A percentile compares a stretch with the other conserved stretches of the same genome.
phyloP scores from a whole-genome alignment of 2,329 filamentous ascomycete genomes.

The Sporothrix humicola region DNA sequence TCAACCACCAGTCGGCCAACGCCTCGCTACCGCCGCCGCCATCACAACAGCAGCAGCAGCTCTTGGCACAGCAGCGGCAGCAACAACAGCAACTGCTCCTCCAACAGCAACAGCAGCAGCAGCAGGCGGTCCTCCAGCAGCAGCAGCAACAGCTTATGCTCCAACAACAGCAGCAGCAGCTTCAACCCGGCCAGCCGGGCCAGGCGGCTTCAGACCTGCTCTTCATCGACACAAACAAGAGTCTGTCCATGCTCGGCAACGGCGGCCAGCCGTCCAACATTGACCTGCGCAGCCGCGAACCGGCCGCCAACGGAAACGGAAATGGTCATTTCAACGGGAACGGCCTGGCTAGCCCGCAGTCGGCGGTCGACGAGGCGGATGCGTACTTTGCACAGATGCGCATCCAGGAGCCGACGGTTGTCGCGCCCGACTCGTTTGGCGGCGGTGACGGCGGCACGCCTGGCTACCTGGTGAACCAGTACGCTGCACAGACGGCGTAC shows the following conservation, averaged over 20 bases:
- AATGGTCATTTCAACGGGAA: conserved; percentile 35
- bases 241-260: conserved; percentile 63
- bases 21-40: conserved; percentile 40
- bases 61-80: conserved; percentile 25
- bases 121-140: conserved; percentile 32
- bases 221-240: conserved; percentile 61
- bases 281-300: conserved; percentile 50
- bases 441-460: conserved; percentile 60
- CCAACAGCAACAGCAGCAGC: conserved; percentile 31
- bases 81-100: conserved; percentile 28
- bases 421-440: conserved; percentile 66
- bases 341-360: conserved; percentile 64
- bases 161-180: conserved; percentile 30
- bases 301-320: neutral
- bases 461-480: conserved; percentile 79
- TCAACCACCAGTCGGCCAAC: conserved; percentile 47
- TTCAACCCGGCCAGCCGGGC: neutral
- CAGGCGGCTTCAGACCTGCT: conserved; percentile 38
- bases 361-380: conserved; percentile 84
- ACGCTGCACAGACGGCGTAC: conserved; percentile 76
- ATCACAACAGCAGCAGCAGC: conserved; percentile 33
- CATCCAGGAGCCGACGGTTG: conserved; percentile 60
- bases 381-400: conserved; percentile 84
- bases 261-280: conserved; percentile 59
- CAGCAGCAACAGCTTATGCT: conserved; percentile 32